Evolutionary conservation across 331 rosid genomes (phyloP), one percentile per base, ranked within the genome.

Genomic region (Saraca asoca): DNA sequence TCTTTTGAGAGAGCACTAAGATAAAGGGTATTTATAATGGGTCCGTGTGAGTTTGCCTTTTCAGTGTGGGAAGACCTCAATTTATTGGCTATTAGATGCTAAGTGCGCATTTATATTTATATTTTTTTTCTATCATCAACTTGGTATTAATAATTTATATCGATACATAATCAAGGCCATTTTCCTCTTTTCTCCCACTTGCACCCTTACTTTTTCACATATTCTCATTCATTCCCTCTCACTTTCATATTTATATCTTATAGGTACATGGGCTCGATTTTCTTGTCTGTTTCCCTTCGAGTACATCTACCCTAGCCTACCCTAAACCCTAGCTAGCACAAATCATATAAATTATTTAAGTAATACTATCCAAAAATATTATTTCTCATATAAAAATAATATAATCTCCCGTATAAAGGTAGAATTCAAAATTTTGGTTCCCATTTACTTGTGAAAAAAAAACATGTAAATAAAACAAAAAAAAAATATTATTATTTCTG

Each of bases 121-220:
- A 17, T 57, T 4, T 41, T 52, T 53, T 71, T 77, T 64, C 39
- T 11, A 52, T 46, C 72, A 38, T 58, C 20, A 44, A 44, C 50
- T 44, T 39, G 49, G 54, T 6, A 43, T 43, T 68, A 72, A 50
- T 68, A 72, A 50, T 12, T 13, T 44, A 44, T 56, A 45, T 45
- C 33, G 10, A 33, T 48, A 15, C 58, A 58, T 69, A 37, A n/a
- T 58, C 61, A 72, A 54, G 64, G 64, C 48, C 39, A 63, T 64
- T 76, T 50, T 46, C 55, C n/a, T 54, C 61, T 52, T 70, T 75
- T 62, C 58, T 79, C 64, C 83, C 69, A 69, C 74, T 74, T 39
- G 65, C 59, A 53, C 31, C 42, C 63, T 68, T 7, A 0, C 71
- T 68, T 76, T 67, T 62, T 68, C 63, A 62, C 73, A 68, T 72